Evolutionary conservation across 2,329 filamentous ascomycete species (phyloP).

Genomic region (Alternaria panax): DNA sequence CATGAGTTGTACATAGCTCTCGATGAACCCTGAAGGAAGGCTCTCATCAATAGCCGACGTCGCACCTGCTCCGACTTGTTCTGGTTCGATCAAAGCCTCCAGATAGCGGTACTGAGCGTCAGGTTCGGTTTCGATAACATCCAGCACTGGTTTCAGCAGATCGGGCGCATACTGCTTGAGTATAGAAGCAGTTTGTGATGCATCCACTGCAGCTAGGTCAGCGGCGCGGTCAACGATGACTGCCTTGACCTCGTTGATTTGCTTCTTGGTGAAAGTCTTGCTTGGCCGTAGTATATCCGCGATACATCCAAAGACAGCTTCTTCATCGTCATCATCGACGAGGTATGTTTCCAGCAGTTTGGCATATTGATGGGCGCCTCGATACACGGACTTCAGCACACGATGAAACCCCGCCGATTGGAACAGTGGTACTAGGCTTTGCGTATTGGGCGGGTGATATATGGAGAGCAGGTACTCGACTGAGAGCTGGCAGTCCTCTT

Average conservation of each 20-base stretch:
- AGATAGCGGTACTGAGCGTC: conserved; percentile 80
- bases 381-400: conserved; percentile 89
- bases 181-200: conserved; percentile 69
- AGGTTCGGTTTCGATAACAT: conserved; percentile 66
- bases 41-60: conserved; percentile 27
- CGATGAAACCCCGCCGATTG: conserved; percentile 84
- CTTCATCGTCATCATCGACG: conserved; percentile 79
- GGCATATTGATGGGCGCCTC: conserved; percentile 77
- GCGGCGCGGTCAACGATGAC: conserved; percentile 71
- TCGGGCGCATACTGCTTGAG: conserved; percentile 68
- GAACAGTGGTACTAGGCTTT: conserved; percentile 77
- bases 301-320: conserved; percentile 80
- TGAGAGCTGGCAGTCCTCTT: conserved; percentile 95
- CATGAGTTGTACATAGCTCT: conserved; percentile 89
- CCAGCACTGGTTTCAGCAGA: conserved; percentile 71
- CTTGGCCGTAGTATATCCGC: conserved; percentile 73
- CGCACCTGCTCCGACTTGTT: conserved; percentile 22
- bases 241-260: conserved; percentile 73
- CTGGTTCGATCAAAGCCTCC: conserved; percentile 74
- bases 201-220: conserved; percentile 72
- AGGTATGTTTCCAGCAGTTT: conserved; percentile 83
- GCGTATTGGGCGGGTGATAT: conserved; percentile 86
- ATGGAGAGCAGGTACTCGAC: conserved; percentile 93
- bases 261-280: conserved; percentile 70
- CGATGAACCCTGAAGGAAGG: conserved; percentile 68